Evolutionary conservation across 305 asterid species (phyloP), one percentile per base, ranked within the genome.

Genomic region (Fraxinus floribunda): DNA sequence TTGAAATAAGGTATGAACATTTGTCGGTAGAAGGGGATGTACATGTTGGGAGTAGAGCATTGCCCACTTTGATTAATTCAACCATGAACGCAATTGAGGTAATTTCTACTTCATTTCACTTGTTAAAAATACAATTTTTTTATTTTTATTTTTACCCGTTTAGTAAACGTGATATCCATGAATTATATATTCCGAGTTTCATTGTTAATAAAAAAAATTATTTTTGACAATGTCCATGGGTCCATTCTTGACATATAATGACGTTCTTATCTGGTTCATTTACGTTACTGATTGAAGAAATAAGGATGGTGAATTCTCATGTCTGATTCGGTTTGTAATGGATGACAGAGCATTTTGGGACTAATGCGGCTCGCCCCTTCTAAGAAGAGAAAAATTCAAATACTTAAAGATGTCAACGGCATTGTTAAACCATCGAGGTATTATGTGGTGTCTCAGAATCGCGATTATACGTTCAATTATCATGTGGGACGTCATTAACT

Each of bases 351-450:
- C 24, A 20, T 86, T 78, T 41, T 86, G 34, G 84, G 75, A 36
- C 38, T 80, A 26, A 62, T 86, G 24, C 77, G 83, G 76, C 83
- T 82, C 30, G 49, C 85, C 29, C 82, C 91, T 13, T 68, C 79
- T n/a, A 86, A 88, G 82, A 88, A 84, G 85, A 80, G 79, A 84
- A 86, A 84, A 55, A 83, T 86, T 46, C 79, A 84, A 34, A 88
- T 88, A 80, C 91, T 88, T 11, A 66, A 85, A 78, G 82, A 81
- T 76, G 82, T 49, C 81, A 83, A 8, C 70, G 91, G 89, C 22
- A 88, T 86, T 18, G 78, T 88, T 46, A 88, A 78, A 81, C 89
- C 91, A 76, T 84, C 91, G 44, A 88, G 89, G 88, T 87, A 29
- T 72, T 52, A 80, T n/a, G 32, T 75, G 15, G 75, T 13, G 24